Evolutionary conservation across 306 rosid genomes (phyloP).

Genomic region (Fragaria iinumae): DNA sequence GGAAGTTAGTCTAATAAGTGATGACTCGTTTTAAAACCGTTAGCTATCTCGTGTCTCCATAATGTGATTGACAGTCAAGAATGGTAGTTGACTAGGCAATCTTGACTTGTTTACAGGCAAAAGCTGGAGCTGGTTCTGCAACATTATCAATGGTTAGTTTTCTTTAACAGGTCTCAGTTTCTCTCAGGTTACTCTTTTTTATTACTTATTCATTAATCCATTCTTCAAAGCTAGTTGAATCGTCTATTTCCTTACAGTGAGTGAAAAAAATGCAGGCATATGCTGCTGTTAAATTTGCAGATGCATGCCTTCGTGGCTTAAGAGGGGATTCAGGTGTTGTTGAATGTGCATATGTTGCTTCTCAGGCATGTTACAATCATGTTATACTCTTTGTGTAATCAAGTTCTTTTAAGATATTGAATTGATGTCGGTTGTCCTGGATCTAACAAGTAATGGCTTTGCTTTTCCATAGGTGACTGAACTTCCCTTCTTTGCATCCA

Average conservation of each 20-base stretch:
- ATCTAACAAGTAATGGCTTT: constrained; percentile 7
- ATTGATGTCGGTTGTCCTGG: not conserved
- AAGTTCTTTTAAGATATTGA: not conserved
- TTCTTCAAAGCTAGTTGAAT: not conserved
- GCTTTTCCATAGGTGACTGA: constrained; percentile 66
- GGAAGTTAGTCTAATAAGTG: not conserved
- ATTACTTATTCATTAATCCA: not conserved
- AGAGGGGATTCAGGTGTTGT: constrained; percentile 77
- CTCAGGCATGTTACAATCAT: constrained; percentile 42
- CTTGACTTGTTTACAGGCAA: constrained; percentile 60
- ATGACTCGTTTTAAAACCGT: not conserved
- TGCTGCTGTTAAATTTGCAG: constrained; percentile 88
- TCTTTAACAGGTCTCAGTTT: not conserved
- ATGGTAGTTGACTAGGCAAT: constrained; percentile 21
- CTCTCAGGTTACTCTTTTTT: not conserved
- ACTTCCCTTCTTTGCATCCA: constrained; percentile 87
- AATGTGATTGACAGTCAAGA: not conserved
- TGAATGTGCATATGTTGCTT: constrained; percentile 80
- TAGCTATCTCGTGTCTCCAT: not conserved
- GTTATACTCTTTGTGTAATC: not conserved
- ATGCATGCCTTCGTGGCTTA: constrained; percentile 72
- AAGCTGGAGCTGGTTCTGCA: constrained; percentile 99
- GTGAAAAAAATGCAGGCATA: constrained; percentile 56
- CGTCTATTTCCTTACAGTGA: not conserved
- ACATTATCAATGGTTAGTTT: constrained; percentile 85